Evolutionary conservation across 2,329 filamentous ascomycete genomes (phyloP), one percentile per base, ranked within the genome.

Genomic region (Geosmithia putterillii): DNA sequence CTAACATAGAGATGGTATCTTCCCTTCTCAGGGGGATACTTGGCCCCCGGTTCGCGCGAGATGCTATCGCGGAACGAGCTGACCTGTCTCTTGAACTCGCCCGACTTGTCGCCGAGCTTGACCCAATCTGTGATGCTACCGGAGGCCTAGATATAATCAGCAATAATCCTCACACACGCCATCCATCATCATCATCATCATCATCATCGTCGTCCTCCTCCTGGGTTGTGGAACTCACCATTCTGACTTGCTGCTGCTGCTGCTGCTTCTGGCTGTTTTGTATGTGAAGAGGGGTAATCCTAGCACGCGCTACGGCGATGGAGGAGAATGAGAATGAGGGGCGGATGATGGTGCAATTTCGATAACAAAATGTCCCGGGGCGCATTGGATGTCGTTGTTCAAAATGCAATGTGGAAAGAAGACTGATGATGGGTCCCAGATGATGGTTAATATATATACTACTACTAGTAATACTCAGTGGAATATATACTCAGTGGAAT

Each of bases 1-100:
- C 83, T 90, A 51, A 95, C 83, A 59, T 90, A 98, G 53, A 98
- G 78, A 65, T 98, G 92, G 61, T 98, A 98, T 44, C 92, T 76
- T 43, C 76, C 86, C 65, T 86, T 86, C 65, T 96, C 90, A 1
- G 87, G 76, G 5, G 87, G 84, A 53, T 88, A 95, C 60, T 81
- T 66, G 5, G 86, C 82, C 37, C 76, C 81, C 1, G 77, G 64
- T 52, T 86, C 76, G 48, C 73, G 76, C 25, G 83, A 86, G 61
- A 95, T 84, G 62, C 70, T 85, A 61, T 83, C 77, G 46, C 92
- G 80, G 66, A 96, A 96, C 44, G 79, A 74, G 47, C 86, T 92
- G 48, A 74, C 72, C 60, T 88, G 85, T 48, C 90, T 82, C 69
- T 95, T 95, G 74, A 94, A 96, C 65, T 95, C 88, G 62, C 90